Evolutionary conservation across 768 basidiomycete genomes (phyloP), one percentile per base, ranked within the genome.

Genomic region (Plicaturopsis crispa): DNA sequence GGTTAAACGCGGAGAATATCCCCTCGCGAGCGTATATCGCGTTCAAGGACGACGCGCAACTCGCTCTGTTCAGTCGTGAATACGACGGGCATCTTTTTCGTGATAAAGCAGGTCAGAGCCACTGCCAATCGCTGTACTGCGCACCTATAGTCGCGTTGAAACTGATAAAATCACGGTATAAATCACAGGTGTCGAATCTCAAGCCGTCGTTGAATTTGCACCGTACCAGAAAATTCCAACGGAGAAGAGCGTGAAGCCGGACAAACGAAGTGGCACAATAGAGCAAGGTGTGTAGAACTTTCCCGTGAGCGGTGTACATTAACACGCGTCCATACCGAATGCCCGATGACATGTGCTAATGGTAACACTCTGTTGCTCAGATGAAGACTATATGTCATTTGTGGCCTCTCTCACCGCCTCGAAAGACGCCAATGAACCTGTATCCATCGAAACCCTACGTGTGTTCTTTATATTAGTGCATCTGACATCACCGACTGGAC

Each of bases 1-100:
- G 90, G 48, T 51, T 80, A 55, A 82, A 82, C 62, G 88, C 86
- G 66, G 90, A 93, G 64, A 84, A 81, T 40, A 62, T 89, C 6
- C 70, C 80, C 13, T 91, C 93, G 16, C 77, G 93, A 30, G 94
- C 94, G 10, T 97, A 97, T 56, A 83, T 96, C 45, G 79, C 81
- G 1, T 96, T 99, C 72, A 84, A 77, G 67, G 72, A 62, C 12
- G 78, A 82, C 39, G 85, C 85, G 13, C 63, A 67, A 8, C 63
- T 97, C 12, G 72, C 84, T 3, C 56, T 55, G 2, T 97, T 98
- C 51, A 84, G 85, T 50, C 67, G 69, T 19, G 90, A 74, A 23
- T 99, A 89, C 48, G 89, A 97, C 50, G 94, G 94, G 0, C 93
- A 97, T 62, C 34, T 85, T 17, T 98, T 94, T 54, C 67, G 84